These are phyloP conservation scores for Botrytis deweyae DNA, from an alignment of 2,329 filamentous ascomycete species.

Conservation along the genomic window DNA sequence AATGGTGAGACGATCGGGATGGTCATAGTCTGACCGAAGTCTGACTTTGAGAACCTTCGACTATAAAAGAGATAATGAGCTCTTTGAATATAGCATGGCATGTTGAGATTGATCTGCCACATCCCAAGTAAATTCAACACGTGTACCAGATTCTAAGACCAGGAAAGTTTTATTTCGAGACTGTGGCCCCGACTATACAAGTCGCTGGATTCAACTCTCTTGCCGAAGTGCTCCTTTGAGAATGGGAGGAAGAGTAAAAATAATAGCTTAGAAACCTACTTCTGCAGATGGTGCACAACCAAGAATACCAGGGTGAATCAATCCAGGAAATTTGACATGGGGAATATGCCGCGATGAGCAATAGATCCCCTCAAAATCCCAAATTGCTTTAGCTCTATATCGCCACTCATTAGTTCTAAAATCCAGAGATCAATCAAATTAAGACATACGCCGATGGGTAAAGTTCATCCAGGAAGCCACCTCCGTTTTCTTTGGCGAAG, in stretches of 20 bases:
- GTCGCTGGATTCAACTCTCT: background rate
- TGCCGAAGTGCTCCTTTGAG: background rate
- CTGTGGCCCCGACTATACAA: background rate
- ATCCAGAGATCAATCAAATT: background rate
- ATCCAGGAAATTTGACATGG: slow-evolving; percentile 79
- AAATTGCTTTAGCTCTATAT: slow-evolving; percentile 65
- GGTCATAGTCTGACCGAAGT: background rate
- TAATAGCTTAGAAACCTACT: slow-evolving; percentile 24
- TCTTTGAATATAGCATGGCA: background rate
- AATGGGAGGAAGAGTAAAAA: background rate
- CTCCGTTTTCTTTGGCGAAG: slow-evolving; percentile 78
- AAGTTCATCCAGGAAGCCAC: slow-evolving; percentile 83
- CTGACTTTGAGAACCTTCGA: background rate
- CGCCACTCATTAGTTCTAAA: slow-evolving; percentile 2
- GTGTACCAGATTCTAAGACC: background rate
- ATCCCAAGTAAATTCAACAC: background rate
- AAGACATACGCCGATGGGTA: slow-evolving; percentile 74
- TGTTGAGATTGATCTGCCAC: too few relatives aligned
- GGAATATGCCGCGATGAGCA: slow-evolving; percentile 86
- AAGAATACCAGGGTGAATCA: slow-evolving; percentile 85
- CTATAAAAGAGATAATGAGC: background rate
- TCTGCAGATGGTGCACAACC: slow-evolving; percentile 77
- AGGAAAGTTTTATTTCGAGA: background rate
- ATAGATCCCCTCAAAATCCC: slow-evolving; percentile 76
- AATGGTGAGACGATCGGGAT: background rate